phyloP scores from a whole-genome alignment of 139 green algal genomes.

The Haematococcus lacustris region DNA sequence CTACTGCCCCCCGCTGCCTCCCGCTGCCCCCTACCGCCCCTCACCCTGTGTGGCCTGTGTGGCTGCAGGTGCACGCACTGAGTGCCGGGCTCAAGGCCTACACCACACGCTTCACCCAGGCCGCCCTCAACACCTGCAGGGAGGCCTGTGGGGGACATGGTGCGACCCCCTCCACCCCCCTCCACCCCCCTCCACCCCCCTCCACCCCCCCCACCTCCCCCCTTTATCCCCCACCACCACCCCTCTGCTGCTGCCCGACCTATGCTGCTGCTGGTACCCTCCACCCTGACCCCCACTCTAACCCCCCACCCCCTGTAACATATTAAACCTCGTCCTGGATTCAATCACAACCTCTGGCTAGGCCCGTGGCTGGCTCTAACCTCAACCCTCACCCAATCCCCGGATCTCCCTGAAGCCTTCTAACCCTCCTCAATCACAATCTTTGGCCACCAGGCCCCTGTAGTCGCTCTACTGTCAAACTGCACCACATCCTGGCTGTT shows the following conservation, averaged over 20 bases:
- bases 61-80: slow-evolving; percentile 8
- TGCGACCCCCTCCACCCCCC: neutral
- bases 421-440: no score
- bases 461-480: no score
- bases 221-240: neutral
- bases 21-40: no score
- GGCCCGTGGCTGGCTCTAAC: no score
- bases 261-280: neutral
- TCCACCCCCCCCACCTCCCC: neutral
- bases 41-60: no score
- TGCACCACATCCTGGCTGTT: no score
- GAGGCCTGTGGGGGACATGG: slow-evolving; percentile 70
- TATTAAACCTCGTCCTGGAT: neutral
- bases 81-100: slow-evolving; percentile 17
- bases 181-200: no score
- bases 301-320: neutral
- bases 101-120: slow-evolving; percentile 45
- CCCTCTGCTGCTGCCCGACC: neutral
- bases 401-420: no score
- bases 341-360: neutral
- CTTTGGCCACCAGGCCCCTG: no score
- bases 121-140: slow-evolving; percentile 56
- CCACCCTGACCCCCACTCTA: neutral
- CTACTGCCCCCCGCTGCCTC: no score
- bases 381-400: no score